Conservation (phyloP, 2,329 filamentous ascomycete species). For the Aureobasidium sp. region DNA sequence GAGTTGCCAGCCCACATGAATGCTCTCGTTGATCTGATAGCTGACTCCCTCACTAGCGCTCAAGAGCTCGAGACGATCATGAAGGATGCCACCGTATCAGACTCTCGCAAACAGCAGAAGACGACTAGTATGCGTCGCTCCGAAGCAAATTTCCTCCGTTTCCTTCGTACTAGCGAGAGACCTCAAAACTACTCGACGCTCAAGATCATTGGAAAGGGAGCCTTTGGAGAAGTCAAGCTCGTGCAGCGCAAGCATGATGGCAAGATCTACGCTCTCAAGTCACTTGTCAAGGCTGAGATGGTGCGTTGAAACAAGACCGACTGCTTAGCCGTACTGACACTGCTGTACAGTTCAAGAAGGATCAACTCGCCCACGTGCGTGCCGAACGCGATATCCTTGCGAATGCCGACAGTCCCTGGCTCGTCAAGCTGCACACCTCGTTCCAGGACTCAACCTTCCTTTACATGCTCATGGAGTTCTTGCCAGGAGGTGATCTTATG, state of each 20-base stretch:
- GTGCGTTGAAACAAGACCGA: conserved; percentile 26
- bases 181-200: conserved; percentile 92
- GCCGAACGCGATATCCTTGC: conserved; percentile 96
- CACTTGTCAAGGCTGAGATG: conserved; percentile 97
- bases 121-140: conserved; percentile 78
- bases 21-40: not conserved
- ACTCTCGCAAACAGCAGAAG: conserved; percentile 73
- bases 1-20: not conserved
- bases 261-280: conserved; percentile 98
- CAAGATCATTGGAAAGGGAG: conserved; percentile 98
- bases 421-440: conserved; percentile 95
- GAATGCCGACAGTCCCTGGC: conserved; percentile 98
- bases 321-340: not conserved
- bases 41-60: conserved; percentile 53
- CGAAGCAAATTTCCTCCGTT: conserved; percentile 87
- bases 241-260: conserved; percentile 94
- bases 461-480: conserved; percentile 99
- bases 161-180: conserved; percentile 86
- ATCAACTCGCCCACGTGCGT: conserved; percentile 93
- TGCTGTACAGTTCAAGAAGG: conserved; percentile 71
- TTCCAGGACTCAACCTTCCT: conserved; percentile 96
- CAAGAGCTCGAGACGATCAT: conserved; percentile 86
- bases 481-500: conserved; percentile 97
- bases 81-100: conserved; percentile 65
- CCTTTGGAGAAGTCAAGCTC: conserved; percentile 95